Conservation (phyloP, 371 early-diverging fungal genomes). For the Mortierella sp. region DNA sequence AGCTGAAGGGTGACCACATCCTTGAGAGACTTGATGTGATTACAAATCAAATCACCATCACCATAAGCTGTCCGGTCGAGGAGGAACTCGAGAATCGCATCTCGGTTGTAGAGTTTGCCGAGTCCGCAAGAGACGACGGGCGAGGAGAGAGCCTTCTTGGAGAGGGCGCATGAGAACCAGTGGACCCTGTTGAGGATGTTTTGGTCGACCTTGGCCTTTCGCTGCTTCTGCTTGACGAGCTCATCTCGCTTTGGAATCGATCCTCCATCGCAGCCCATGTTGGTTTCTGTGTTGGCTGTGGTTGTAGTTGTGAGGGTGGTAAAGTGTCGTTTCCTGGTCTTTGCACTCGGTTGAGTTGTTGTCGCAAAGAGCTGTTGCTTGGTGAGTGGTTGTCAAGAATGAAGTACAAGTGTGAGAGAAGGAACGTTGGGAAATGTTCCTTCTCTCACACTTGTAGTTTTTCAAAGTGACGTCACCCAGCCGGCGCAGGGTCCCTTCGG, state of each 20-base stretch:
- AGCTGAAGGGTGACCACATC: slow-evolving; percentile 86
- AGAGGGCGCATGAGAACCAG: slow-evolving; percentile 91
- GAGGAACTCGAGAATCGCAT: slow-evolving; percentile 88
- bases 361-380: neutral
- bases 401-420: neutral
- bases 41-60: slow-evolving; percentile 86
- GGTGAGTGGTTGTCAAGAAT: slow-evolving; percentile 1
- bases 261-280: slow-evolving; percentile 97
- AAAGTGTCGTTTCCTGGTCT: neutral
- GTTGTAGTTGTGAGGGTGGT: neutral
- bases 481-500: too few relatives aligned
- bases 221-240: slow-evolving; percentile 91
- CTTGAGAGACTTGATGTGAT: slow-evolving; percentile 80
- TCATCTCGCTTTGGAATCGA: slow-evolving; percentile 95
- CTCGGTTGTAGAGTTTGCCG: slow-evolving; percentile 95
- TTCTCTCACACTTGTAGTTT: too few relatives aligned
- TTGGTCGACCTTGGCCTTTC: slow-evolving; percentile 82
- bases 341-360: neutral
- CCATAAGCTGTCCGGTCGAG: slow-evolving; percentile 84
- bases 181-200: slow-evolving; percentile 74
- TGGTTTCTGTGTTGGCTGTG: slow-evolving; percentile 3
- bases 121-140: slow-evolving; percentile 89
- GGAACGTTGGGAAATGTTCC: neutral
- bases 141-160: slow-evolving; percentile 83
- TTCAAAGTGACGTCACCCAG: neutral